Evolutionary conservation across 495 filamentous ascomycete genomes (phyloP), one percentile per base, ranked within the genome.

Genomic region (Chlorociboria aeruginascens): DNA sequence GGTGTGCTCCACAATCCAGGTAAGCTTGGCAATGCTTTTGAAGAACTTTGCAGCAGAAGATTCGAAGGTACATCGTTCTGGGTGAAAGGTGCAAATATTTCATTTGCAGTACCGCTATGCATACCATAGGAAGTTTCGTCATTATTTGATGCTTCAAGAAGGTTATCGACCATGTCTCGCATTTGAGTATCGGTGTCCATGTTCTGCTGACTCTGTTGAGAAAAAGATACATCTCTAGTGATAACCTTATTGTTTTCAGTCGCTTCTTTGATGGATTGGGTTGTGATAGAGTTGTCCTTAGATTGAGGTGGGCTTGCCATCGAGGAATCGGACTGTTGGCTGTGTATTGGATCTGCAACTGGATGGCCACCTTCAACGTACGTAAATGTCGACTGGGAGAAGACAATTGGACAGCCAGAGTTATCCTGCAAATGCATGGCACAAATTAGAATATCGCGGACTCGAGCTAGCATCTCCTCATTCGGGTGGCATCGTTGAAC

Each of bases 381-480:
- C 3, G 33, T 25, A 36, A 52, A 51, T n/a, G 14, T 35, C 45
- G 32, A 40, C 34, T 32, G 32, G 32, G 33, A 31, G 8, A 56
- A 25, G 6, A n/a, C 33, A 13, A 56, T 17, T 3, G 58, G 57
- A 43, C 45, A 46, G 3, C 50, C 28, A 7, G 31, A 16, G 9
- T 41, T 40, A 10, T n/a, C 7, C 20, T 76, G 72, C 11, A 85
- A 61, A 45, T 71, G 64, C 29, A 83, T 61, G 13, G 76, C 83
- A 63, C 82, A 82, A 16, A 78, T 70, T 6, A 89, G 66, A 25
- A 89, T 69, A 51, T 81, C 81, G 29, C 72, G 71, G 45, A 87
- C 72, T 36, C 85, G 71, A 43, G 78, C 77, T 11, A 83, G 69
- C 79, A 82, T 84, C 62, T 89, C 85, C 39, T 77, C 68, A 46